These are phyloP conservation scores for Aspergillus carlsbadensis DNA, from an alignment of 495 filamentous ascomycete genomes.

Conservation along the genomic window DNA sequence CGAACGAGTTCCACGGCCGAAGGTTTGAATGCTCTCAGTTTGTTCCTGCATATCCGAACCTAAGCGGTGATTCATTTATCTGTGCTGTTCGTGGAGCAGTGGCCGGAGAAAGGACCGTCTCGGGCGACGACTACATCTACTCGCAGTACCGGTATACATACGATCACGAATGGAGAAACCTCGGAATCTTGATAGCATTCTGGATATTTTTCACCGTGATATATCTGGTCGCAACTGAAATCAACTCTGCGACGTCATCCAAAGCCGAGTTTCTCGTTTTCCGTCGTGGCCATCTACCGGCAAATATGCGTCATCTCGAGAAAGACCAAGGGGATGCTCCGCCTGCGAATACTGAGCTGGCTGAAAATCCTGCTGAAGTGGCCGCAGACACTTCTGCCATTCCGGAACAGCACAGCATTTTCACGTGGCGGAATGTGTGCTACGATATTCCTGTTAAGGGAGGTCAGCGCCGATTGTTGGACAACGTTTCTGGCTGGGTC, in stretches of 20 bases:
- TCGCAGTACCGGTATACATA: conserved; percentile 55
- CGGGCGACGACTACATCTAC: conserved; percentile 53
- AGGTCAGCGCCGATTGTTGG: conserved; percentile 56
- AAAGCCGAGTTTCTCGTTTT: conserved; percentile 45
- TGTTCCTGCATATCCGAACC: conserved; percentile 50
- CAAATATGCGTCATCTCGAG: conserved; percentile 31
- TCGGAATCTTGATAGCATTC: conserved; percentile 65
- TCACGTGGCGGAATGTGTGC: conserved; percentile 74
- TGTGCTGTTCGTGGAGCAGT: conserved; percentile 53
- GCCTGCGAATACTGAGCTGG: conserved; percentile 15
- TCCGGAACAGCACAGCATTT: conserved; percentile 58
- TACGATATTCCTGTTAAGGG: conserved; percentile 66
- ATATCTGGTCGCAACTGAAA: conserved; percentile 44
- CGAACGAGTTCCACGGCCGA: conserved; percentile 60
- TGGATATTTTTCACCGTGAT: conserved; percentile 58
- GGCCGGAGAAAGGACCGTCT: conserved; percentile 51
- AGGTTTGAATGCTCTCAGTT: conserved; percentile 47
- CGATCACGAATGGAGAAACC: conserved; percentile 63
- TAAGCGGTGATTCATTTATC: conserved; percentile 49
- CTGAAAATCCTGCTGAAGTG: conserved; percentile 24
- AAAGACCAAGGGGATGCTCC: conserved; percentile 22
- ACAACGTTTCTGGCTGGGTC: conserved; percentile 65
- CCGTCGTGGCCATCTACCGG: conserved; percentile 38
- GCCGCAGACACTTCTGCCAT: conserved; percentile 27
- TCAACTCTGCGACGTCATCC: conserved; percentile 44